phyloP scores from a whole-genome alignment of 2,329 filamentous ascomycete species.

The Sporothrix pseudoabietina region DNA sequence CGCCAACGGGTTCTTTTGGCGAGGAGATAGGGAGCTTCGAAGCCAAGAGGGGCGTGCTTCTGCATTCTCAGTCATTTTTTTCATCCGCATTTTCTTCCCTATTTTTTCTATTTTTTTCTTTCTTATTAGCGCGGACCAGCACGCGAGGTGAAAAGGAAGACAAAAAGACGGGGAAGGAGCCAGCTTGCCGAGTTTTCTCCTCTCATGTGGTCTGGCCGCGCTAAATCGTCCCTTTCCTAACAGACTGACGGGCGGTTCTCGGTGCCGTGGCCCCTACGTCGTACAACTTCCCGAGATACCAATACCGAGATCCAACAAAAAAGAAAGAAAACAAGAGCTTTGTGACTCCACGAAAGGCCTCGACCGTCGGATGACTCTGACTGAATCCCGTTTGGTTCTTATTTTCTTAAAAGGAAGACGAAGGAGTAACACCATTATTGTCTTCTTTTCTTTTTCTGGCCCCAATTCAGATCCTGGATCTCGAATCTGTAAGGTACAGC shows the following conservation, averaged over 20 bases:
- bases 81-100: not conserved
- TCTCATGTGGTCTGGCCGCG: not conserved
- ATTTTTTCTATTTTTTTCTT: not conserved
- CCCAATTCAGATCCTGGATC: not conserved
- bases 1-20: not conserved
- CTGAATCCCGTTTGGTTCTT: not conserved
- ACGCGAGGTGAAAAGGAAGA: not conserved
- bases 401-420: not conserved
- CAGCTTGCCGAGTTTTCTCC: constrained; percentile 23
- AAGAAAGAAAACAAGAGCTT: too few species aligned
- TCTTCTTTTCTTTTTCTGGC: not conserved
- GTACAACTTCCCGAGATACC: not conserved
- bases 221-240: not conserved
- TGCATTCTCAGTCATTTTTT: not conserved
- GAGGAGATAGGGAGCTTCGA: not conserved
- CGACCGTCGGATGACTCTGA: not conserved
- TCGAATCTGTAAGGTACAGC: not conserved
- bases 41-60: not conserved
- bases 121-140: not conserved
- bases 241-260: constrained; percentile 23
- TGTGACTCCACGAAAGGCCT: not conserved
- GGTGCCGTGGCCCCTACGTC: constrained; percentile 16
- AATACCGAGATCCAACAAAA: not conserved
- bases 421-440: not conserved
- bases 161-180: not conserved